phyloP scores from a whole-genome alignment of 441 rosid species.

The Hura crepitans region DNA sequence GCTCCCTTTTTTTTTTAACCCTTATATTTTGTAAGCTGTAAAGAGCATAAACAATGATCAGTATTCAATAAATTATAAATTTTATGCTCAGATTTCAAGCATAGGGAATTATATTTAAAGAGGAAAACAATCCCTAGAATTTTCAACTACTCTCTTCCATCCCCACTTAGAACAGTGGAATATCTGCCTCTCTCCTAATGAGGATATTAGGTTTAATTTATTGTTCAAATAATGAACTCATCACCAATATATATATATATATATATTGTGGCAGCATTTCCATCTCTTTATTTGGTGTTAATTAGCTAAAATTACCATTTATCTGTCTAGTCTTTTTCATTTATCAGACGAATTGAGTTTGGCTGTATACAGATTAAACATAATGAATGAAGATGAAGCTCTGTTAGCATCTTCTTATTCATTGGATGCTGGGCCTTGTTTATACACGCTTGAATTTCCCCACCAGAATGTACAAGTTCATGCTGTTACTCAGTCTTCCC shows the following conservation, averaged over 20 bases:
- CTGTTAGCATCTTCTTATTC: slow-evolving; percentile 12
- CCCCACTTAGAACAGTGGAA: no score
- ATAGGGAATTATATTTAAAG: no score
- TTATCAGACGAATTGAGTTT: background rate
- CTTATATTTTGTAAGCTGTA: background rate
- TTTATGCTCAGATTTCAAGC: no score
- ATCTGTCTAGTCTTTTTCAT: background rate
- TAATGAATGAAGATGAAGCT: slow-evolving; percentile 17
- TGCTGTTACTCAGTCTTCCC: slow-evolving; percentile 59
- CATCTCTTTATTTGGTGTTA: background rate
- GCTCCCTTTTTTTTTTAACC: background rate
- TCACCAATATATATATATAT: no score
- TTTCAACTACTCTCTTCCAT: no score
- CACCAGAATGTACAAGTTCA: slow-evolving; percentile 28
- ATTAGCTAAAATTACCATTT: background rate
- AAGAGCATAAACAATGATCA: no score
- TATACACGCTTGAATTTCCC: slow-evolving; percentile 15
- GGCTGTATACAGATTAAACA: slow-evolving; percentile 12
- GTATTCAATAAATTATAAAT: no score
- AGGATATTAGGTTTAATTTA: no score
- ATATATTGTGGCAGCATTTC: no score
- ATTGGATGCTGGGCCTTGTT: slow-evolving; percentile 15
- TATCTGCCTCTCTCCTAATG: no score
- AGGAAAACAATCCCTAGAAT: no score
- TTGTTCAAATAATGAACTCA: no score